Conservation (phyloP, 1,139 yeast species). For the Kodamaea ohmeri region DNA sequence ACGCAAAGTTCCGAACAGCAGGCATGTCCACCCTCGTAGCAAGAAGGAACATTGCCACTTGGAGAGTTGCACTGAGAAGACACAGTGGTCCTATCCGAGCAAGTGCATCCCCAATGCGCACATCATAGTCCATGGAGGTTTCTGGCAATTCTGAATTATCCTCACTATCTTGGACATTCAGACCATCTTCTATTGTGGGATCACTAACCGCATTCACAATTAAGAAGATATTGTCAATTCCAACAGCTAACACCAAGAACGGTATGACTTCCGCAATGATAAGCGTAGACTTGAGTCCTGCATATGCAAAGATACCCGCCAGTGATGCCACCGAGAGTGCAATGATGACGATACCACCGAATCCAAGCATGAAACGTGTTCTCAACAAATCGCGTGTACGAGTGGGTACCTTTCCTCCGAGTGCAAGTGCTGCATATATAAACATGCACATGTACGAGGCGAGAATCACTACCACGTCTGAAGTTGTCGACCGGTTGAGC, state of each 20-base stretch:
- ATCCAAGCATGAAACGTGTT: conserved; percentile 73
- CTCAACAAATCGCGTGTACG: conserved; percentile 37
- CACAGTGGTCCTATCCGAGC: conserved; percentile 86
- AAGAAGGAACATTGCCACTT: conserved; percentile 70
- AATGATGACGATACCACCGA: conserved; percentile 79
- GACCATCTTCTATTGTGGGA: too few species aligned
- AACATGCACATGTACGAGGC: conserved; percentile 88
- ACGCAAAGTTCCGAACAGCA: conserved; percentile 89
- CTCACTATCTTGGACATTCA: too few species aligned
- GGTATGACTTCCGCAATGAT: conserved; percentile 97
- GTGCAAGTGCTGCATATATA: conserved; percentile 78
- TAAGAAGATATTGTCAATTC: conserved; percentile 89
- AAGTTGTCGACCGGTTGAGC: conserved; percentile 73
- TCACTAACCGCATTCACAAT: conserved; percentile 61
- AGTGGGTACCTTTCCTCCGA: conserved; percentile 52
- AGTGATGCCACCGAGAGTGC: conserved; percentile 75
- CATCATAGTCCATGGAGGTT: too few species aligned
- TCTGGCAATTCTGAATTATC: too few species aligned
- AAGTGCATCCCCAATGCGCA: conserved; percentile 61
- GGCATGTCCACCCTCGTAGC: conserved; percentile 91
- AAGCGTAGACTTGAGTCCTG: conserved; percentile 80
- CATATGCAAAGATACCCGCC: conserved; percentile 72
- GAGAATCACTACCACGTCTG: conserved; percentile 68
- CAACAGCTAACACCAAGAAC: conserved; percentile 88
- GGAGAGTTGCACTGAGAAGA: conserved; percentile 70